phyloP scores from a whole-genome alignment of 1,139 yeast genomes.

The Yamadazyma triangularis region DNA sequence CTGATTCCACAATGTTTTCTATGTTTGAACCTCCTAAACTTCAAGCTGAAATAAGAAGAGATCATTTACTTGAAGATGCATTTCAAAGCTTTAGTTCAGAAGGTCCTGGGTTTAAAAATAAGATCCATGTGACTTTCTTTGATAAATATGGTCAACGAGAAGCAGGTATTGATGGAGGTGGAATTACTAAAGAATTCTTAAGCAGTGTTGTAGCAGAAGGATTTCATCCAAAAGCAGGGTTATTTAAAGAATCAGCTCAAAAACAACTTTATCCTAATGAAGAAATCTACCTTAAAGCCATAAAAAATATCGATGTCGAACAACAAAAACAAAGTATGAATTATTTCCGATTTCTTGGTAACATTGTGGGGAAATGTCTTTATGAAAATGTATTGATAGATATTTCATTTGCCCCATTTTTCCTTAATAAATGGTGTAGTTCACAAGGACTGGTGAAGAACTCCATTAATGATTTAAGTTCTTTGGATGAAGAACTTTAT shows the following conservation, averaged over 20 bases:
- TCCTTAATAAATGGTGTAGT: constrained; percentile 65
- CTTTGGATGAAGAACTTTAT: constrained; percentile 68
- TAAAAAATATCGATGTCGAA: constrained; percentile 21
- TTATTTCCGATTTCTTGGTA: constrained; percentile 65
- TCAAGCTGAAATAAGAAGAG: constrained; percentile 63
- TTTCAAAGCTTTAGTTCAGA: constrained; percentile 46
- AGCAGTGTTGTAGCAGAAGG: constrained; percentile 72
- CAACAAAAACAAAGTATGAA: constrained; percentile 29
- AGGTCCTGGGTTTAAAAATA: constrained; percentile 50
- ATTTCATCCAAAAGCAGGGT: constrained; percentile 37
- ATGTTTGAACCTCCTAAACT: constrained; percentile 17
- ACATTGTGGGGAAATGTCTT: constrained; percentile 83
- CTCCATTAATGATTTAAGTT: constrained; percentile 74
- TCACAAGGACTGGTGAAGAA: constrained; percentile 34
- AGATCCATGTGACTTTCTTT: constrained; percentile 59
- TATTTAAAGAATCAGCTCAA: constrained; percentile 41
- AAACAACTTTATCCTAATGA: constrained; percentile 76
- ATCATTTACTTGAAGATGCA: constrained; percentile 69
- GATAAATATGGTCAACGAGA: constrained; percentile 73
- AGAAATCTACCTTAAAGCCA: constrained; percentile 36
- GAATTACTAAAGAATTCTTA: constrained; percentile 85
- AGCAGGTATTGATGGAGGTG: constrained; percentile 97
- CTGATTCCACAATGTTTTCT: constrained; percentile 8
- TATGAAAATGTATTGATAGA: constrained; percentile 81
- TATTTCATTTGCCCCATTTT: constrained; percentile 82